Evolutionary conservation across 768 basidiomycete genomes (phyloP).

Genomic region (Lepiota subincarnata): DNA sequence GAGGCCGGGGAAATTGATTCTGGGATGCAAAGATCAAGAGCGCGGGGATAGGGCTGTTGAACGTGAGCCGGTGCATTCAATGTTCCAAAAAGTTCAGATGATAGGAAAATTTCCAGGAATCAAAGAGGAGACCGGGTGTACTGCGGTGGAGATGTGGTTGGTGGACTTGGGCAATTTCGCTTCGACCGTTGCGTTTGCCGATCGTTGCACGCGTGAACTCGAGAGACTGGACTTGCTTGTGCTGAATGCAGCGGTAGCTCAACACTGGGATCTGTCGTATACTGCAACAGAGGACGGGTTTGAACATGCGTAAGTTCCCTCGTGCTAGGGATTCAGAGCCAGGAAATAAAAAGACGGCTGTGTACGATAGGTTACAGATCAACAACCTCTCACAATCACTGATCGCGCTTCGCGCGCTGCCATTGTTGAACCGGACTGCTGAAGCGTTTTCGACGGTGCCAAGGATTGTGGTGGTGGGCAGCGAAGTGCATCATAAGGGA

Average conservation of each 20-base stretch:
- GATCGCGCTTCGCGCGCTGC: constrained; percentile 38
- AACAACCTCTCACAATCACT: constrained; percentile 40
- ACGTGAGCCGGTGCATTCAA: constrained; percentile 21
- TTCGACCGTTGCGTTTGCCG: constrained; percentile 36
- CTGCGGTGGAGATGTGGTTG: constrained; percentile 32
- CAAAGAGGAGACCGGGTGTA: constrained; percentile 28
- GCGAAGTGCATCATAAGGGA: constrained; percentile 35
- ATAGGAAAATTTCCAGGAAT: constrained; percentile 23
- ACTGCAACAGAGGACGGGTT: constrained; percentile 31
- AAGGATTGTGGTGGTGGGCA: constrained; percentile 38
- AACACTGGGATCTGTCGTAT: constrained; percentile 5
- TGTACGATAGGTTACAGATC: constrained; percentile 44
- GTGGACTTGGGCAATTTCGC: constrained; percentile 38
- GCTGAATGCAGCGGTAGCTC: constrained; percentile 32
- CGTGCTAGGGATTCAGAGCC: not conserved
- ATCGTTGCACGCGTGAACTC: constrained; percentile 27
- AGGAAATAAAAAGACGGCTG: not conserved
- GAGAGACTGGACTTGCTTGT: constrained; percentile 39
- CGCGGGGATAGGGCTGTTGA: constrained; percentile 32
- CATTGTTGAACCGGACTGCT: constrained; percentile 36
- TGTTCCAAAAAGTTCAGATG: not conserved
- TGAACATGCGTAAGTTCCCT: constrained; percentile 32
- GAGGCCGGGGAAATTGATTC: constrained; percentile 36
- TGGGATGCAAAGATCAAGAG: constrained; percentile 33
- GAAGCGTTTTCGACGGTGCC: constrained; percentile 26